These are phyloP conservation scores for Monosporascus sp. DNA, from an alignment of 2,329 filamentous ascomycete genomes.

Conservation along the genomic window DNA sequence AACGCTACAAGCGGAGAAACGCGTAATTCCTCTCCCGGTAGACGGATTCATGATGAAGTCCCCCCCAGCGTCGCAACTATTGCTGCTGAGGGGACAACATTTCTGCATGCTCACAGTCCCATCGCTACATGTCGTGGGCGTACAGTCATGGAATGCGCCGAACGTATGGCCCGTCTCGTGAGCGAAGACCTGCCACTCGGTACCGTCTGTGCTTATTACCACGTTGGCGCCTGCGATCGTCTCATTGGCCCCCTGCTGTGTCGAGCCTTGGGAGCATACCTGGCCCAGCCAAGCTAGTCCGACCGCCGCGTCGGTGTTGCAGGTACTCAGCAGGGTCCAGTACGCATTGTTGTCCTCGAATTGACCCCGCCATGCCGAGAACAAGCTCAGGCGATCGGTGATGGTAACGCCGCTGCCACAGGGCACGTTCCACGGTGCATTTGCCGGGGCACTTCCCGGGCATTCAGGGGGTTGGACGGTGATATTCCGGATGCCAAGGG, in stretches of 20 bases:
- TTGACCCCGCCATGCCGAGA: conserved; percentile 81
- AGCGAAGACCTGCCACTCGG: conserved; percentile 93
- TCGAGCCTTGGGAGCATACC: conserved; percentile 62
- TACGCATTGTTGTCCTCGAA: conserved; percentile 79
- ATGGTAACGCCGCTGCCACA: conserved; percentile 64
- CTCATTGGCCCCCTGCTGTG: conserved; percentile 52
- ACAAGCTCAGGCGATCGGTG: conserved; percentile 73
- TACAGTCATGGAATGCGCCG: conserved; percentile 93
- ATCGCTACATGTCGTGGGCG: conserved; percentile 57
- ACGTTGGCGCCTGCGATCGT: conserved; percentile 84
- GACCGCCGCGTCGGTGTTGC: conserved; percentile 76
- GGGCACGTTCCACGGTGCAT: conserved; percentile 76
- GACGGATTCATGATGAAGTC: conserved; percentile 95
- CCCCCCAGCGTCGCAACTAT: conserved; percentile 68
- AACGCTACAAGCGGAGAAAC: conserved; percentile 83
- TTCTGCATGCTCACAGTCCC: conserved; percentile 45
- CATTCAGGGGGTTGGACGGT: conserved; percentile 72
- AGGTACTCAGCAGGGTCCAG: conserved; percentile 84
- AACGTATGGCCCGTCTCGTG: conserved; percentile 94
- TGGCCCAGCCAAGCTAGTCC: conserved; percentile 92
- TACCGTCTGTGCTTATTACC: conserved; percentile 67
- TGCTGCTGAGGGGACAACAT: conserved; percentile 73
- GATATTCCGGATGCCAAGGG: conserved; percentile 81
- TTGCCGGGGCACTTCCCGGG: conserved; percentile 59
- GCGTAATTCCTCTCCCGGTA: conserved; percentile 63